phyloP scores from a whole-genome alignment of 2,329 filamentous ascomycete species.

The Pyricularia pennisetigena region DNA sequence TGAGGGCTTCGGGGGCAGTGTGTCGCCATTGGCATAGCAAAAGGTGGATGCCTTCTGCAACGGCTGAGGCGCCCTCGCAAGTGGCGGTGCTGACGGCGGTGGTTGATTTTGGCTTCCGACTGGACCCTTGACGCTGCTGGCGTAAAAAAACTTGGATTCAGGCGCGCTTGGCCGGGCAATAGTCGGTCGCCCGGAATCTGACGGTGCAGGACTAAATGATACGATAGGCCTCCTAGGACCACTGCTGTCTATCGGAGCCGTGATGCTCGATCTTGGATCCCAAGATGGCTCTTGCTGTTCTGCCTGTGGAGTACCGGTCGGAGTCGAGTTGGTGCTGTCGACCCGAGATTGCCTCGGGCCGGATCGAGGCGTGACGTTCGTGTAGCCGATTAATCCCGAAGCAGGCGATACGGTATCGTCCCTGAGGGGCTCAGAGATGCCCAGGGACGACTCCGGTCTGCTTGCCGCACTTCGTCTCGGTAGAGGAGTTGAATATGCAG shows the following conservation, averaged over 20 bases:
- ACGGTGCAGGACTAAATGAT: slow-evolving; percentile 27
- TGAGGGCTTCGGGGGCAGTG: slow-evolving; percentile 18
- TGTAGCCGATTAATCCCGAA: slow-evolving; percentile 42
- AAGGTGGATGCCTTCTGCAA: slow-evolving; percentile 33
- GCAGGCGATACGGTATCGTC: slow-evolving; percentile 45
- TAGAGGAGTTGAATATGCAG: slow-evolving; percentile 31
- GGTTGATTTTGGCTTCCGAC: slow-evolving; percentile 14
- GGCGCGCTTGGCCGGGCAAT: slow-evolving; percentile 10
- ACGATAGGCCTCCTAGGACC: slow-evolving; percentile 14
- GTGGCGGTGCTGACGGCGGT: slow-evolving; percentile 11
- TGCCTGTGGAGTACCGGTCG: slow-evolving; percentile 46
- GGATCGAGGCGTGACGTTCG: slow-evolving; percentile 71
- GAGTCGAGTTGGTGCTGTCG: slow-evolving; percentile 59
- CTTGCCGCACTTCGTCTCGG: slow-evolving; percentile 18
- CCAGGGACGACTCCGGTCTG: slow-evolving; percentile 12
- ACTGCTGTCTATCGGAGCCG: not conserved
- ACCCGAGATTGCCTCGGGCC: slow-evolving; percentile 62
- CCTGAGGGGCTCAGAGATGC: slow-evolving; percentile 6
- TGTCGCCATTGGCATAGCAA: slow-evolving; percentile 44
- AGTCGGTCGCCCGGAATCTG: slow-evolving; percentile 21
- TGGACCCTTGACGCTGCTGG: slow-evolving; percentile 53
- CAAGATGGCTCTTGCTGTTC: slow-evolving; percentile 30
- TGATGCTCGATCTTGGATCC: slow-evolving; percentile 19
- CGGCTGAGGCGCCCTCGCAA: slow-evolving; percentile 16
- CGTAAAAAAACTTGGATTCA: slow-evolving; percentile 82